A percentile compares a stretch with the other conserved stretches of the same genome.
Conservation (phyloP, 768 basidiomycete species). For the Pleurotus giganteus region DNA sequence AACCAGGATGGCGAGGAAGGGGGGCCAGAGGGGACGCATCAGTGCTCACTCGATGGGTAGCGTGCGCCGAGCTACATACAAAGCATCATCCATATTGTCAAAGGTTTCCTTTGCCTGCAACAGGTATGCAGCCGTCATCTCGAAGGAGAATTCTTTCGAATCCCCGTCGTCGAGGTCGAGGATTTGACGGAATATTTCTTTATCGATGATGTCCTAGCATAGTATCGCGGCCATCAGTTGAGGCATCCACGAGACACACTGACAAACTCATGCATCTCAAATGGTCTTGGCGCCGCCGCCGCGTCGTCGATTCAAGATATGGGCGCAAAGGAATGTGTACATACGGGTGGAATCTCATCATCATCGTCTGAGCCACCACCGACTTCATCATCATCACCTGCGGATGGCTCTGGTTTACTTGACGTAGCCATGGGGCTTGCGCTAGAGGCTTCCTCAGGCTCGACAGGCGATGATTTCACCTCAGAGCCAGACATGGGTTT, state of each 20-base stretch:
- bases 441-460: background rate
- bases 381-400: background rate
- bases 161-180: slow-evolving; percentile 92
- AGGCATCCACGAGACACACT: background rate
- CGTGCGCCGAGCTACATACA: slow-evolving; percentile 52
- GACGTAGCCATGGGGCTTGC: background rate
- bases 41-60: background rate
- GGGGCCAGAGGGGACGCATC: slow-evolving; percentile 5
- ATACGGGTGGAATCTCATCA: slow-evolving; percentile 5
- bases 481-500: background rate
- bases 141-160: slow-evolving; percentile 68
- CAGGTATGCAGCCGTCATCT: slow-evolving; percentile 81
- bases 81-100: slow-evolving; percentile 66
- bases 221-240: background rate
- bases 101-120: slow-evolving; percentile 79
- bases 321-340: background rate
- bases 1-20: too few species aligned
- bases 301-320: background rate
- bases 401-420: background rate
- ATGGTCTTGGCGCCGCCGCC: background rate
- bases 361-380: background rate
- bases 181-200: slow-evolving; percentile 82
- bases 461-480: background rate
- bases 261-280: background rate
- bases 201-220: slow-evolving; percentile 47